Evolutionary conservation across 2,329 filamentous ascomycete species (phyloP).

Genomic region (Talaromyces sp.): DNA sequence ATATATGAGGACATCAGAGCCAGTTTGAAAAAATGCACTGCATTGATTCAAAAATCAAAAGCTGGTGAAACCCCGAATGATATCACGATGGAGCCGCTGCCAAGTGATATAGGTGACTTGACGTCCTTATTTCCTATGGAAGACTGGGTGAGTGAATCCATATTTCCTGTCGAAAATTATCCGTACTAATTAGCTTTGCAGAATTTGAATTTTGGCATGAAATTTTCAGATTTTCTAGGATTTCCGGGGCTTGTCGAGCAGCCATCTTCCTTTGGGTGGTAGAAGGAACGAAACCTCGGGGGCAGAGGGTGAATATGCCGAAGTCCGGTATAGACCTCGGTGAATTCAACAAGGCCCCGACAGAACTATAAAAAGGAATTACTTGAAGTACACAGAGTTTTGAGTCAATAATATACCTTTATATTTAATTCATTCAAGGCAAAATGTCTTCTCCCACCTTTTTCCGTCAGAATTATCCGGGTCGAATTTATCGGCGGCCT

Average conservation of each 20-base stretch:
- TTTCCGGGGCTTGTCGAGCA: not conserved
- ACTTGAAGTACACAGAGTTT: not conserved
- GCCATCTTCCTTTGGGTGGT: not conserved
- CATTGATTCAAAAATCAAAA: constrained; percentile 6
- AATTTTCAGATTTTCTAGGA: not conserved
- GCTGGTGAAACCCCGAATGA: not conserved
- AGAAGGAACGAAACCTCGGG: not conserved
- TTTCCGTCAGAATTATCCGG: not conserved
- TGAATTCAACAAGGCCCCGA: not conserved
- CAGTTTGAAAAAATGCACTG: constrained; percentile 9
- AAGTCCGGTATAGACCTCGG: not conserved
- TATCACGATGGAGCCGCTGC: not conserved
- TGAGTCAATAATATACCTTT: not conserved
- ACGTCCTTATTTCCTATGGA: constrained; percentile 2
- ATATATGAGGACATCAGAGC: constrained; percentile 9
- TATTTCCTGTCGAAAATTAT: not conserved
- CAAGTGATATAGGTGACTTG: not conserved
- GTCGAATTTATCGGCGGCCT: not conserved
- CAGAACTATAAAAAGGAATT: not conserved
- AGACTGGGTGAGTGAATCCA: not conserved
- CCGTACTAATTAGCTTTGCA: not conserved
- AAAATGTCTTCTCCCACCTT: not conserved
- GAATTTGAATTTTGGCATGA: not conserved
- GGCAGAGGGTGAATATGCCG: not conserved
- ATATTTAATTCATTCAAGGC: not conserved